Percentiles rank a stretch among this genome's conserved stretches.
These are phyloP conservation scores for Talaromyces ruber DNA, from an alignment of 495 filamentous ascomycete genomes.

Conservation along the genomic window DNA sequence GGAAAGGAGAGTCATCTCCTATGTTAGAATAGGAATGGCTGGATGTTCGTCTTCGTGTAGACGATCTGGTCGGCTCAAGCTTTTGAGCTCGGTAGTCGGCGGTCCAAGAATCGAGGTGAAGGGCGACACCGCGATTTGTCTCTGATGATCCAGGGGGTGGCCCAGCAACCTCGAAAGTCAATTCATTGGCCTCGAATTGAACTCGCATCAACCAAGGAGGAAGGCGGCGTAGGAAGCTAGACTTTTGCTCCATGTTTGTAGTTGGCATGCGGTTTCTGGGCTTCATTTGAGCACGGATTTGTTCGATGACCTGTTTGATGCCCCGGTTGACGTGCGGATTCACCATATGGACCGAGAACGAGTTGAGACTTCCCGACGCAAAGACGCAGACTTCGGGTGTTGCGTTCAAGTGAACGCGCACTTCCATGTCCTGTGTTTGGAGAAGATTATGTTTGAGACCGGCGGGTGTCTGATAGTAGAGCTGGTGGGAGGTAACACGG, in stretches of 20 bases:
- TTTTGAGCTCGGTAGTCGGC: conserved; percentile 84
- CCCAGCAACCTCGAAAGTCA: conserved; percentile 85
- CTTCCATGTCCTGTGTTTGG: conserved; percentile 74
- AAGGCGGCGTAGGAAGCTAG: conserved; percentile 66
- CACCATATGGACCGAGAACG: conserved; percentile 82
- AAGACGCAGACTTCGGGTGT: conserved; percentile 78
- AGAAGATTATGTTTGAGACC: conserved; percentile 78
- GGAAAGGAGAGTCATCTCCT: conserved; percentile 40
- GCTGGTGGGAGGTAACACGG: conserved; percentile 75
- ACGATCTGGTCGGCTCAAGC: conserved; percentile 51
- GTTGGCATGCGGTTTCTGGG: conserved; percentile 51
- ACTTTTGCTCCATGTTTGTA: conserved; percentile 35
- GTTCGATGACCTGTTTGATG: conserved; percentile 79
- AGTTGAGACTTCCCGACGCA: conserved; percentile 71
- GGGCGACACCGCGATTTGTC: conserved; percentile 66
- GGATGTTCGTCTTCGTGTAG: conserved; percentile 46
- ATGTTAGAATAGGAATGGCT: conserved; percentile 41
- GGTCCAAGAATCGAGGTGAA: conserved; percentile 85
- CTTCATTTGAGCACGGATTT: conserved; percentile 58
- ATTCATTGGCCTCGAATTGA: conserved; percentile 76
- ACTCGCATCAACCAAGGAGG: conserved; percentile 81
- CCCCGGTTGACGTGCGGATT: conserved; percentile 86
- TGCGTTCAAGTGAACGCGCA: conserved; percentile 77
- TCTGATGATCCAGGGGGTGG: conserved; percentile 73
- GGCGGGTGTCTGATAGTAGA: conserved; percentile 89